phyloP scores from a whole-genome alignment of 2,329 filamentous ascomycete species.

The Neocucurbitaria cava region DNA sequence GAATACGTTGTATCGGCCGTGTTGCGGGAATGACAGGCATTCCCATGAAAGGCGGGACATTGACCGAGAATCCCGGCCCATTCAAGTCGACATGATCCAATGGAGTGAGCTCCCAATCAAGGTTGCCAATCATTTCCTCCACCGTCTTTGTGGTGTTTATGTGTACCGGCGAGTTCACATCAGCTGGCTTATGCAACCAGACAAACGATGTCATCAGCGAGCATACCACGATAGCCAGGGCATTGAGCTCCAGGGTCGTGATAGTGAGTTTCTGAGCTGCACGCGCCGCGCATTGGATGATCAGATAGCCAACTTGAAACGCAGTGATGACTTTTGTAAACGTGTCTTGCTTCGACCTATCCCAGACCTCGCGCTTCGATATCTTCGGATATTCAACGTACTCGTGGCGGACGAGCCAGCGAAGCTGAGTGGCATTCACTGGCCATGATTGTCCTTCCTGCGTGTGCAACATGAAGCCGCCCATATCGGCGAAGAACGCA shows the following conservation, averaged over 20 bases:
- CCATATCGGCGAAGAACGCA: constrained; percentile 22
- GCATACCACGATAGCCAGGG: constrained; percentile 24
- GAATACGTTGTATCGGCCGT: constrained; percentile 23
- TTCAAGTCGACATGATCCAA: constrained; percentile 11
- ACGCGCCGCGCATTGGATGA: constrained; percentile 22
- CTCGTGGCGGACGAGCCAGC: constrained; percentile 7
- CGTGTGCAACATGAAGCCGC: constrained; percentile 16
- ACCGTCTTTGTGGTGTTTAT: constrained; percentile 7
- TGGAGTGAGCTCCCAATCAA: constrained; percentile 20
- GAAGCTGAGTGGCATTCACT: constrained; percentile 10
- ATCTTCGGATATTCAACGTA: constrained; percentile 8
- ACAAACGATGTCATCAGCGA: constrained; percentile 15
- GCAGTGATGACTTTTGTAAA: constrained; percentile 22
- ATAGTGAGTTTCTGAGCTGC: constrained; percentile 13
- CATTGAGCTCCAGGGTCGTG: constrained; percentile 22
- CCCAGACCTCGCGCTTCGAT: constrained; percentile 11
- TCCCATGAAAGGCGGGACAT: constrained; percentile 25
- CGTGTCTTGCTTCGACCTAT: constrained; percentile 25
- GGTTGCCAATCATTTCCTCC: neutral
- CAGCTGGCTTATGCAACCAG: constrained; percentile 25
- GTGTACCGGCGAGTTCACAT: constrained; percentile 14
- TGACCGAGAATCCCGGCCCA: constrained; percentile 21
- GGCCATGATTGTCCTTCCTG: constrained; percentile 8
- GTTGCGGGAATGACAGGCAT: constrained; percentile 20
- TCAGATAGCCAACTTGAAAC: constrained; percentile 24